Conservation (phyloP, 2,329 filamentous ascomycete genomes). For the Penicillium digitatum region DNA sequence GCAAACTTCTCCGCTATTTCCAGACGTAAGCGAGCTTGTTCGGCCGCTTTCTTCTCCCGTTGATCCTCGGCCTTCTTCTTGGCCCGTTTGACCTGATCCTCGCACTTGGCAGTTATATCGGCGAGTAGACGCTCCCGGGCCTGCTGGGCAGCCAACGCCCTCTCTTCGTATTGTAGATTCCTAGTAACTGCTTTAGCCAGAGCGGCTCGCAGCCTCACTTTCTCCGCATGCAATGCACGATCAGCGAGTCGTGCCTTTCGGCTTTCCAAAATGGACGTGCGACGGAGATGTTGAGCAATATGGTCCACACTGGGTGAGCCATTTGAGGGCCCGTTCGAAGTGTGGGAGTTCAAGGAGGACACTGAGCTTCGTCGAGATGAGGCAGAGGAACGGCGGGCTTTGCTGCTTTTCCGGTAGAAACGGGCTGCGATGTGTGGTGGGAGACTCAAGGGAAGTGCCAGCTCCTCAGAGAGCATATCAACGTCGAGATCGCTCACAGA, state of each 20-base stretch:
- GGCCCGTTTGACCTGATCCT: slow-evolving; percentile 61
- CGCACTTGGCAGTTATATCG: slow-evolving; percentile 62
- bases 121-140: slow-evolving; percentile 61
- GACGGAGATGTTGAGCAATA: slow-evolving; percentile 62
- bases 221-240: slow-evolving; percentile 62
- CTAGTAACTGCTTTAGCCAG: slow-evolving; percentile 58
- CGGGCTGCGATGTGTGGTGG: slow-evolving; percentile 61
- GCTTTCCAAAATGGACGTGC: slow-evolving; percentile 61
- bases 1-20: slow-evolving; percentile 64
- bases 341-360: slow-evolving; percentile 60
- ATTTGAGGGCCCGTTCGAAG: slow-evolving; percentile 50
- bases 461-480: slow-evolving; percentile 42
- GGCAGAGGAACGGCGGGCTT: slow-evolving; percentile 57
- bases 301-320: slow-evolving; percentile 54
- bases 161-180: slow-evolving; percentile 57
- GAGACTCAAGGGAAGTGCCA: slow-evolving; percentile 45
- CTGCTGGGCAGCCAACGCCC: slow-evolving; percentile 59
- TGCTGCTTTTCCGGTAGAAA: slow-evolving; percentile 54
- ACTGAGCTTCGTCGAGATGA: slow-evolving; percentile 63
- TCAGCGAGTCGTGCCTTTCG: slow-evolving; percentile 62
- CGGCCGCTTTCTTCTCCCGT: slow-evolving; percentile 60
- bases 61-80: slow-evolving; percentile 66
- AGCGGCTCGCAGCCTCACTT: slow-evolving; percentile 60
- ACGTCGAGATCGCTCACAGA: slow-evolving; percentile 34
- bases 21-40: slow-evolving; percentile 55